Evolutionary conservation across 1,139 yeast genomes (phyloP).

Genomic region (Nematodospora anomalae): DNA sequence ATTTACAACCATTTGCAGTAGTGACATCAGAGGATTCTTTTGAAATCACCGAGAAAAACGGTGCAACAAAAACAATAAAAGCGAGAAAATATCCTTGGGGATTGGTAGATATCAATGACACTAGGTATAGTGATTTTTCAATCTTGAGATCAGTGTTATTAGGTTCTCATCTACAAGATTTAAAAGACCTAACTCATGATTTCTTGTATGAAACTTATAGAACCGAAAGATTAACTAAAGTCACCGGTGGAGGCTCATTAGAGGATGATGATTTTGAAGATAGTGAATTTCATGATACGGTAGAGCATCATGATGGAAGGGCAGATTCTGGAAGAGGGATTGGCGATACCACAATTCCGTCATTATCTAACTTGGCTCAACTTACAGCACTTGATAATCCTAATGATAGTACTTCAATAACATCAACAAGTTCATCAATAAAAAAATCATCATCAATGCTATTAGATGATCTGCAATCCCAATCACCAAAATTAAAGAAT

Average conservation of each 20-base stretch:
- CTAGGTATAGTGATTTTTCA: conserved; percentile 81
- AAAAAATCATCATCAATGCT: conserved; percentile 38
- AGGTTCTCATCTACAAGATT: conserved; percentile 90
- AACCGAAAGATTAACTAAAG: conserved; percentile 71
- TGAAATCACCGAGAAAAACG: conserved; percentile 54
- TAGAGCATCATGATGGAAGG: conserved; percentile 19
- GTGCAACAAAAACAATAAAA: conserved; percentile 54
- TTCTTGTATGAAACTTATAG: conserved; percentile 89
- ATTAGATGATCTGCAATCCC: conserved; percentile 31
- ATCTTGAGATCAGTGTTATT: conserved; percentile 77
- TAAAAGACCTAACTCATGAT: conserved; percentile 91
- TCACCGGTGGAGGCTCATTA: conserved; percentile 33
- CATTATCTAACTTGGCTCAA: conserved; percentile 64
- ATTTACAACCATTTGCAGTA: conserved; percentile 82
- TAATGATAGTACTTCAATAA: conserved; percentile 23
- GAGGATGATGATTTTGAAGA: conserved; percentile 22
- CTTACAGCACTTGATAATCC: conserved; percentile 31
- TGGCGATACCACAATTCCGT: conserved; percentile 45
- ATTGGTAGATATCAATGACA: conserved; percentile 76
- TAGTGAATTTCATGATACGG: conserved; percentile 33
- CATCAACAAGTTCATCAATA: conserved; percentile 23
- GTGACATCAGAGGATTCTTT: conserved; percentile 66
- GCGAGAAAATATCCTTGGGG: conserved; percentile 98
- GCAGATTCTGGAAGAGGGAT: conserved; percentile 3
- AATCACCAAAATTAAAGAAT: conserved; percentile 34